A percentile compares a stretch with the other conserved stretches of the same genome.
Evolutionary conservation across 2,329 filamentous ascomycete genomes (phyloP).

Genomic region (Aspergillaceae sp.): DNA sequence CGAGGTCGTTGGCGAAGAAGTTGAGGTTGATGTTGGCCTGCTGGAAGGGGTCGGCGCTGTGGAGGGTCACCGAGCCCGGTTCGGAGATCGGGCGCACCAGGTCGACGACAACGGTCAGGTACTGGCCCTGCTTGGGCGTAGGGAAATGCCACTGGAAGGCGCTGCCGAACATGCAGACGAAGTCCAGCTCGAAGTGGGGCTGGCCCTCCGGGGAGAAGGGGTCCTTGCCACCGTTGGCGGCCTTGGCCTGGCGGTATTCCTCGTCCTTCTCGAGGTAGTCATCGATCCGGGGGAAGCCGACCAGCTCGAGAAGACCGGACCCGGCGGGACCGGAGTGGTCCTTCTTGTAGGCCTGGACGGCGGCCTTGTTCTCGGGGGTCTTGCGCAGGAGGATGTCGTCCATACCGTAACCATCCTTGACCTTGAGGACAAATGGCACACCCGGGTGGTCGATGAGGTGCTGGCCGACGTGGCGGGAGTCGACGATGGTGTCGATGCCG

Average conservation of each 20-base stretch:
- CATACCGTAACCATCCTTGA: constrained; percentile 35
- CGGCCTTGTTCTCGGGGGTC: constrained; percentile 25
- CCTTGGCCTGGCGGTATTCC: neutral
- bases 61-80: constrained; percentile 34
- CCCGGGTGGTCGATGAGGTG: constrained; percentile 30
- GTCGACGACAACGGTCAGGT: constrained; percentile 47
- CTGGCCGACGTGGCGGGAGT: constrained; percentile 19
- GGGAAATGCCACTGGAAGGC: constrained; percentile 42
- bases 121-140: constrained; percentile 34
- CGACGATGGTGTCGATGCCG: constrained; percentile 23
- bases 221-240: neutral
- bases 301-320: neutral
- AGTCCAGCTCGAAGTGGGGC: constrained; percentile 49
- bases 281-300: neutral
- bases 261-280: neutral
- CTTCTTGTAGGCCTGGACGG: constrained; percentile 29
- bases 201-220: neutral
- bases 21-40: constrained; percentile 34
- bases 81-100: constrained; percentile 38
- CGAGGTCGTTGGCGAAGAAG: constrained; percentile 40
- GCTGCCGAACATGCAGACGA: constrained; percentile 48
- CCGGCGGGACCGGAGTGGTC: constrained; percentile 31
- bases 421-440: constrained; percentile 31
- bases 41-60: constrained; percentile 24
- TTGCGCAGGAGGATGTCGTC: constrained; percentile 32